Base-by-base conservation (phyloP, 2,329 filamentous ascomycete species). In the Cladosporium oxysporum region DNA sequence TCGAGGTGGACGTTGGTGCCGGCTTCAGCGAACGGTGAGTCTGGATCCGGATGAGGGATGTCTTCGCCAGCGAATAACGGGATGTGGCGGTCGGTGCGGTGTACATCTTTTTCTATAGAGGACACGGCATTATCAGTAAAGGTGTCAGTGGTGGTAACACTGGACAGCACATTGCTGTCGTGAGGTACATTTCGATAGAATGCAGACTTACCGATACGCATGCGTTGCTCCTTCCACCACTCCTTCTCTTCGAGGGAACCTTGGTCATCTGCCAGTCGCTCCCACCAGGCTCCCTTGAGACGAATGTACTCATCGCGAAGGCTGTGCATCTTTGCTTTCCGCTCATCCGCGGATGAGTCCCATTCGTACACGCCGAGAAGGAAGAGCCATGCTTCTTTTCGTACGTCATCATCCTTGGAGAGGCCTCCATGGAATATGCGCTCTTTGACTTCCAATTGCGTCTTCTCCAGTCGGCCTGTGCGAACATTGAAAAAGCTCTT, bases 1-100 rank as follows among this genome's bases (percentile, higher is more conserved):
- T 99, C 95, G 69, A 99, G 86, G 78, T 99, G 95, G 6, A 97
- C 93, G 73, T 99, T 99, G 57, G 95, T 99, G 69, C 95, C 95
- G 4, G 89, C 87, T 53, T 93, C 91, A 14, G 94, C 92, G 78
- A 98, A 99, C 0, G 95, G 94, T 0, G 94, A 98, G 68, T 94
- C 91, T 0, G 95, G 95, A 73, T 99, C 95, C 0, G 95, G 96
- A 75, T 99, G 95, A 8, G 95, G 94, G 49, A 93, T 96, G 74
- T 98, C 95, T 79, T 99, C 95, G 68, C 95, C 95, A 10, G 92
- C 90, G 76, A 99, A 99, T 49, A 99, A 90, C n/a, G 92, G 90
- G 33, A 99, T 92, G 55, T 90, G 92, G 52, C 96, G 91, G 79
- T 99, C 95, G 70, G 95, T 99, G 72, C 95, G 90, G 78, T 99